phyloP scores from a whole-genome alignment of 2,329 filamentous ascomycete species.

The Exophiala aquamarina region DNA sequence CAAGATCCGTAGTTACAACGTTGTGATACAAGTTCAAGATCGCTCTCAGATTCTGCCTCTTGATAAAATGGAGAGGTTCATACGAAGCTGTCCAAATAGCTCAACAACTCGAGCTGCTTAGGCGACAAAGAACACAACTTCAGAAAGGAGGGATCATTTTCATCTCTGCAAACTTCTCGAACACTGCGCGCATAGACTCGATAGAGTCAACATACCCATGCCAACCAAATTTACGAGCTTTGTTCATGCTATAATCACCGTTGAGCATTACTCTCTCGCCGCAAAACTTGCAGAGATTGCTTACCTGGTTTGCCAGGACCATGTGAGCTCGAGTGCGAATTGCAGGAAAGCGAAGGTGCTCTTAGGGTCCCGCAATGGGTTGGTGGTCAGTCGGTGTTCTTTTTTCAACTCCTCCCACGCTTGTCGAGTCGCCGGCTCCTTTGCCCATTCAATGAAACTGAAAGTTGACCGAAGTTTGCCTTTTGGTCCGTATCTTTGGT shows the following conservation, averaged over 20 bases:
- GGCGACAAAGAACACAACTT: neutral
- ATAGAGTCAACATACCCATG: constrained; percentile 47
- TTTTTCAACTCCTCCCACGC: constrained; percentile 46
- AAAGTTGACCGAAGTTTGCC: constrained; percentile 41
- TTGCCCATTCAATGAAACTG: constrained; percentile 48
- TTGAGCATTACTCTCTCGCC: constrained; percentile 4
- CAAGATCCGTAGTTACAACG: no score
- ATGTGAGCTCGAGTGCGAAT: constrained; percentile 18
- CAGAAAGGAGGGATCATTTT: constrained; percentile 42
- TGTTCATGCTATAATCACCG: constrained; percentile 38
- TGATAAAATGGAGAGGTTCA: neutral
- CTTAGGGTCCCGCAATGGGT: constrained; percentile 15
- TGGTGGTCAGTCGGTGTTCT: constrained; percentile 11
- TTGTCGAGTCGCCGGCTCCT: constrained; percentile 41
- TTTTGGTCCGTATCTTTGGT: constrained; percentile 44
- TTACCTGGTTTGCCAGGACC: constrained; percentile 17
- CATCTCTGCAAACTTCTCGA: constrained; percentile 42
- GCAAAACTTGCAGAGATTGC: neutral
- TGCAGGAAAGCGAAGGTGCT: constrained; percentile 17
- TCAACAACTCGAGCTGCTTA: neutral
- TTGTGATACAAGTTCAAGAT: neutral
- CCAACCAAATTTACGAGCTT: constrained; percentile 48
- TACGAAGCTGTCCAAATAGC: neutral
- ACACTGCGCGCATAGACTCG: constrained; percentile 44
- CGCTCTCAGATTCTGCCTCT: neutral